Evolutionary conservation across 2,329 filamentous ascomycete species (phyloP).

Genomic region (Apiospora pterosperma): DNA sequence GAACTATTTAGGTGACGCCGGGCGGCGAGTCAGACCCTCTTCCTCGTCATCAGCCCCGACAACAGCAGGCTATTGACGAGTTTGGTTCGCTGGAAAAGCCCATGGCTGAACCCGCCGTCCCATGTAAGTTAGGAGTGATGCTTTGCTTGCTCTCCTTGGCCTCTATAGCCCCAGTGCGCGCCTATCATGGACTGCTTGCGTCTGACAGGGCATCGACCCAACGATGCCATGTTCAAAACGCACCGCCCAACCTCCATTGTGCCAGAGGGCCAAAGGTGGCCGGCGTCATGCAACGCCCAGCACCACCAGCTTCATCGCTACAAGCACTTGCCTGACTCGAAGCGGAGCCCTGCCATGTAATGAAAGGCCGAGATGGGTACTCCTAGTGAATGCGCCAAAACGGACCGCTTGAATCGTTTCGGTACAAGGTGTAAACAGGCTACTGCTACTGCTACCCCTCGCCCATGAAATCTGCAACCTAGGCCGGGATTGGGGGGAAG

Average conservation of each 20-base stretch:
- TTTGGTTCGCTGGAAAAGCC: not conserved
- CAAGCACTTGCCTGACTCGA: constrained; percentile 14
- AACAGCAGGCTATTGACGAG: not conserved
- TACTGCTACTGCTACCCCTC: constrained; percentile 15
- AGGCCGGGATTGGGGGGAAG: constrained; percentile 15
- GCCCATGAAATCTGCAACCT: constrained; percentile 11
- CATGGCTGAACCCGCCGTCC: constrained; percentile 1
- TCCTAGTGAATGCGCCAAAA: constrained; percentile 9
- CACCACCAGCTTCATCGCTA: constrained; percentile 1
- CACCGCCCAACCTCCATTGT: not conserved
- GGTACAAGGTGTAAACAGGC: constrained; percentile 12
- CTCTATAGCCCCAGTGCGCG: not conserved
- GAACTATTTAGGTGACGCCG: constrained; percentile 2
- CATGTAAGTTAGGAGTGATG: not conserved
- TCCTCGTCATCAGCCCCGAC: not conserved
- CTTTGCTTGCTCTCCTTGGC: not conserved
- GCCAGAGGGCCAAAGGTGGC: not conserved
- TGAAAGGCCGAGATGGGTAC: constrained; percentile 10
- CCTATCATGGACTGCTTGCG: not conserved
- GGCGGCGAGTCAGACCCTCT: constrained; percentile 4
- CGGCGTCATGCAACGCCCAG: constrained; percentile 1
- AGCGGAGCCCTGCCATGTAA: constrained; percentile 8
- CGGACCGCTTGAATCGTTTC: constrained; percentile 14
- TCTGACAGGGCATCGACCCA: not conserved
- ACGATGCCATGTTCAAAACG: constrained; percentile 1